Percentiles rank a stretch among this genome's conserved stretches.
Conservation (phyloP, 805 yeast species). For the Candida quercuum region DNA sequence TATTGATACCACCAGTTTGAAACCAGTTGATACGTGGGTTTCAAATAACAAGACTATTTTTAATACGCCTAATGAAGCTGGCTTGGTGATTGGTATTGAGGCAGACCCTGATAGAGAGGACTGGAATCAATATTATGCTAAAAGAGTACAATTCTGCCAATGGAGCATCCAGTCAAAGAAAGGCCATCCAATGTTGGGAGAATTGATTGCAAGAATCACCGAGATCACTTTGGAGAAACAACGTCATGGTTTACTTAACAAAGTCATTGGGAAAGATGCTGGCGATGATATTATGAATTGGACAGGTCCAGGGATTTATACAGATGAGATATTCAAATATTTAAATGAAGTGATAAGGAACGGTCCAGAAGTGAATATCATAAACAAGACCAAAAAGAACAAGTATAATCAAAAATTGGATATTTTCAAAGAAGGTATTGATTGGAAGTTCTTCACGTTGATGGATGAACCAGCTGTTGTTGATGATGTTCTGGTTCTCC, state of each 20-base stretch:
- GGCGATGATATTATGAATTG: conserved; percentile 85
- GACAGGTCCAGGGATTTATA: conserved; percentile 97
- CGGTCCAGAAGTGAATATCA: conserved; percentile 3
- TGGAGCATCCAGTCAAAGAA: conserved; percentile 90
- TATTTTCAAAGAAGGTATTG: conserved; percentile 31
- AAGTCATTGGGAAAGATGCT: conserved; percentile 49
- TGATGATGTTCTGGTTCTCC: conserved; percentile 68
- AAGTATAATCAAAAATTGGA: conserved; percentile 25
- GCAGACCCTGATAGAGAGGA: conserved; percentile 96
- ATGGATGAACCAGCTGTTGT: conserved; percentile 47
- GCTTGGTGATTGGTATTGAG: conserved; percentile 85
- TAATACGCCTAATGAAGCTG: conserved; percentile 37
- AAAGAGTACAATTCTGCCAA: conserved; percentile 92
- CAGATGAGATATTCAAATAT: conserved; percentile 79
- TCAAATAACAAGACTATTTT: conserved; percentile 33
- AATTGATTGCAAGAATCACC: conserved; percentile 73
- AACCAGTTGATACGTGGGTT: conserved; percentile 74
- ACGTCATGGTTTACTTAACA: conserved; percentile 37
- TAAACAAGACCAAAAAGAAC: conserved; percentile 18
- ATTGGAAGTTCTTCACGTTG: conserved; percentile 62
- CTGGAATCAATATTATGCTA: conserved; percentile 90
- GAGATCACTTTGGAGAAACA: conserved; percentile 61
- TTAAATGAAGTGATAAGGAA: conserved; percentile 44
- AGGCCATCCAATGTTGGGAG: conserved; percentile 88
- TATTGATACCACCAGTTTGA: conserved; percentile 75